These are phyloP conservation scores for Kodamaea laetipori DNA, from an alignment of 805 yeast species.

Conservation along the genomic window DNA sequence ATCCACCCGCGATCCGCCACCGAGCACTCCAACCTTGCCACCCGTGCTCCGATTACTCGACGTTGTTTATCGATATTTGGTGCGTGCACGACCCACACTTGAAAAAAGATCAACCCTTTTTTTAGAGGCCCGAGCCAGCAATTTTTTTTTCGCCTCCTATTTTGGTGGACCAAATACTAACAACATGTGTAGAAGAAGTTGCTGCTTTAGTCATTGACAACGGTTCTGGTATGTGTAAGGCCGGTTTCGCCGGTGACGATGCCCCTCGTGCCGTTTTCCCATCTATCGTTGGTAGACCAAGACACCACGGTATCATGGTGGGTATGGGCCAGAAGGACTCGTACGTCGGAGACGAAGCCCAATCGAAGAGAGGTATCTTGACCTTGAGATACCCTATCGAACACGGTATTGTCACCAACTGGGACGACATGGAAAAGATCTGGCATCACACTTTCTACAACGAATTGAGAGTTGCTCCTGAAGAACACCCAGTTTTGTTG, in stretches of 20 bases:
- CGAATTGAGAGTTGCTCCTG: conserved; percentile 99
- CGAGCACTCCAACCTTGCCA: too few species aligned
- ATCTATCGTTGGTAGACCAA: conserved; percentile 99
- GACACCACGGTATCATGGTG: conserved; percentile 99
- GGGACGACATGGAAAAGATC: conserved; percentile 99
- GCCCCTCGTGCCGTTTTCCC: conserved; percentile 99
- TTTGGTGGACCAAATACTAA: conserved; percentile 25
- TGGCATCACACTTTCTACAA: conserved; percentile 99
- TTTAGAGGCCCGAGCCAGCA: conserved; percentile 6
- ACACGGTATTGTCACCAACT: conserved; percentile 99
- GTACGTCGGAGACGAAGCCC: conserved; percentile 99
- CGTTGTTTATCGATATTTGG: conserved; percentile 7
- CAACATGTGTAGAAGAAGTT: conserved; percentile 44
- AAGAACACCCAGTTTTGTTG: conserved; percentile 98
- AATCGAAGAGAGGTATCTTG: conserved; percentile 99
- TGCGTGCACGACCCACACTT: conserved; percentile 12
- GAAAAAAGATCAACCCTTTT: conserved; percentile 7
- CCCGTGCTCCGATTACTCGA: neutral
- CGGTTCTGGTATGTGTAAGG: conserved; percentile 99
- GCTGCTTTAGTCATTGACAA: conserved; percentile 88
- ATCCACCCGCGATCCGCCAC: too few species aligned
- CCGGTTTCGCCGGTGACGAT: conserved; percentile 99
- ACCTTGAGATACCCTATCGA: conserved; percentile 98
- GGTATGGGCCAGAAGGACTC: conserved; percentile 99
- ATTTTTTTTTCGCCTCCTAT: conserved; percentile 7